Conservation (phyloP, 2,329 filamentous ascomycete genomes). For the Aspergillus terreus region DNA sequence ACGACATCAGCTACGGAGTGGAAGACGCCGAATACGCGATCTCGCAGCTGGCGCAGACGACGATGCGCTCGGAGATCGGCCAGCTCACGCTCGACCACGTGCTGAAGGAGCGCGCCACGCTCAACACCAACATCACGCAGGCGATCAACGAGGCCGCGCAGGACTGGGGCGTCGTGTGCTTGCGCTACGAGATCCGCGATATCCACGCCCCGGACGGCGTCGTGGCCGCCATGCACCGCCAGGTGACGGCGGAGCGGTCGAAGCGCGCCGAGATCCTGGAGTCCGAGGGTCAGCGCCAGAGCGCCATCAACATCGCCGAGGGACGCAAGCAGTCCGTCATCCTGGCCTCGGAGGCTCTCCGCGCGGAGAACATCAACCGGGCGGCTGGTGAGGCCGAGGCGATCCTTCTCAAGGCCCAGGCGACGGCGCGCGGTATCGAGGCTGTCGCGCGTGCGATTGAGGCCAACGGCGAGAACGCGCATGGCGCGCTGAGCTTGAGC, state of each 20-base stretch:
- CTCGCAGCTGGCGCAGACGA: constrained; percentile 94
- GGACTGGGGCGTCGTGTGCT: constrained; percentile 93
- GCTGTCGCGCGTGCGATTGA: constrained; percentile 74
- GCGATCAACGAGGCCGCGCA: constrained; percentile 97
- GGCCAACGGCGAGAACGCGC: constrained; percentile 69
- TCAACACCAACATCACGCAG: constrained; percentile 98
- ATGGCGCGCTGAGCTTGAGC: constrained; percentile 77
- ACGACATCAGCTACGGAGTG: constrained; percentile 75
- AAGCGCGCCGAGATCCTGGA: constrained; percentile 98
- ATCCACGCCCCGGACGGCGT: constrained; percentile 94
- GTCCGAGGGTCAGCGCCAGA: constrained; percentile 93
- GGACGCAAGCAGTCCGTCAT: constrained; percentile 97
- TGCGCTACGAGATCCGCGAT: constrained; percentile 96
- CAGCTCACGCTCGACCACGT: constrained; percentile 96
- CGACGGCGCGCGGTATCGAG: constrained; percentile 84
- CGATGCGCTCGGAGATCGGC: constrained; percentile 97
- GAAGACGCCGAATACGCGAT: constrained; percentile 99
- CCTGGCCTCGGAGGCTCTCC: constrained; percentile 85
- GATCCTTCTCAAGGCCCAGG: constrained; percentile 77
- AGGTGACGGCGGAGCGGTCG: constrained; percentile 93
- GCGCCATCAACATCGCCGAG: constrained; percentile 97
- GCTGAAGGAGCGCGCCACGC: constrained; percentile 89
- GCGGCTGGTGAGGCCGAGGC: constrained; percentile 92
- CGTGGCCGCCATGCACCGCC: constrained; percentile 95
- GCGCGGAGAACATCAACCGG: constrained; percentile 87